Evolutionary conservation across 2,329 filamentous ascomycete species (phyloP).

Genomic region (Trichoderma asperellum): DNA sequence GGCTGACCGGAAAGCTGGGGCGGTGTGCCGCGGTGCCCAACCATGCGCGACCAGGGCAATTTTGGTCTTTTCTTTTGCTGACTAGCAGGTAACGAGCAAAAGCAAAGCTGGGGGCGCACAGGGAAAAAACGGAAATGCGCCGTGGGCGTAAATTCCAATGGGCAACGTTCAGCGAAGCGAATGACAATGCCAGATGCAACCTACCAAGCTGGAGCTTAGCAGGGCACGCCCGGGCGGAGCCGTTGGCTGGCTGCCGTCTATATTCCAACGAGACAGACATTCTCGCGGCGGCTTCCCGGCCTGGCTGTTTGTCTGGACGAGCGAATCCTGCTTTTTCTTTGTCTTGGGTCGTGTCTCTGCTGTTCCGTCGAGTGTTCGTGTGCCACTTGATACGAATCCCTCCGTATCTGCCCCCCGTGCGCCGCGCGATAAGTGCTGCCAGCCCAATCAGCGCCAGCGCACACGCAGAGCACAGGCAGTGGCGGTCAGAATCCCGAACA

Average conservation of each 20-base stretch:
- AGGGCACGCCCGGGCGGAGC: constrained; percentile 9
- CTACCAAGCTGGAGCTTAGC: neutral
- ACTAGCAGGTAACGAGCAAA: neutral
- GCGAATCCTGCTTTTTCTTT: neutral
- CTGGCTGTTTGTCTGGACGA: neutral
- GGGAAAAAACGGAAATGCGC: neutral
- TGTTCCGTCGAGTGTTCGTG: neutral
- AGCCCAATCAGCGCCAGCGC: constrained; percentile 23
- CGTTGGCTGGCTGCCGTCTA: neutral
- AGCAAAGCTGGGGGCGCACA: neutral
- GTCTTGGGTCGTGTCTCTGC: neutral
- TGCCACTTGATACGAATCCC: neutral
- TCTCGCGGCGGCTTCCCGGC: neutral
- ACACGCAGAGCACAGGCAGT: neutral
- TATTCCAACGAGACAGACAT: neutral
- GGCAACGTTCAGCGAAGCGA: neutral
- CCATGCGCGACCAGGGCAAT: constrained; percentile 2
- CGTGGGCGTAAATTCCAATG: neutral
- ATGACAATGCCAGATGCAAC: constrained; percentile 1
- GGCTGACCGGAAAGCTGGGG: constrained; percentile 27
- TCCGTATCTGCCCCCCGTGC: neutral
- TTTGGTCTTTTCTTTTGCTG: neutral
- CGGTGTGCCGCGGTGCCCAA: constrained; percentile 29
- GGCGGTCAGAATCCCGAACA: constrained; percentile 29
- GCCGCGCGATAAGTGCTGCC: neutral